Base-by-base conservation (phyloP, 2,329 filamentous ascomycete genomes). In the Pyricularia grisea region DNA sequence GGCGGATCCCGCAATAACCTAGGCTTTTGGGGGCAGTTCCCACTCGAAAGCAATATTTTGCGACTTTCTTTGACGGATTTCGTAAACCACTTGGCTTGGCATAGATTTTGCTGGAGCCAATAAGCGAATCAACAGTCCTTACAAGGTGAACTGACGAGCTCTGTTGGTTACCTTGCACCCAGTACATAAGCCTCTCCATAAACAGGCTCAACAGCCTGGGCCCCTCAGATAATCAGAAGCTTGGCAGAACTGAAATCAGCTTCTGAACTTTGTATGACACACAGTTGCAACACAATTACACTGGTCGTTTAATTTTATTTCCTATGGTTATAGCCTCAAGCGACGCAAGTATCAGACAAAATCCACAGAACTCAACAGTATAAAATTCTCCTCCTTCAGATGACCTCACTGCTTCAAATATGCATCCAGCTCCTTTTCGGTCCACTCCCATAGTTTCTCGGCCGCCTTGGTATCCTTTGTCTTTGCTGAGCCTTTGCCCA, bases 381-480 rank as follows among this genome's bases (percentile, higher is more conserved):
- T 11, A n/a, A 61, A 61, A n/a, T 6, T 6, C 42, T 17, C 33
- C 14, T 17, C n/a, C 10, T 14, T 25, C 25, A 55, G 20, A 61
- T 17, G 25, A 14, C 23, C 23, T 61, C 58, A 61, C 58, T 61
- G n/a, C 17, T 61, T 61, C 25, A 61, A n/a, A 67, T 27, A 55
- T 4, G 65, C 65, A 67, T 74, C 70, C 67, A 76, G 33, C 70
- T 76, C 75, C 70, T 72, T 71, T 67, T 75, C 73, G 0, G 77
- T 79, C 76, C 77, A 79, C 65, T 77, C 74, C 75, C 76, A 77
- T 61, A 78, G 63, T 71, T 68, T 72, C 69, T 67, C 71, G 11
- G 72, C 73, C 65, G 76, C 31, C 67, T 68, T 71, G 0, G 73
- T 73, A 67, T 79, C 71, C 64, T 72, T 68, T 20, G 71, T 71